Evolutionary conservation across 176 grass and related monocot genomes (phyloP).

Genomic region (Lolium perenne): DNA sequence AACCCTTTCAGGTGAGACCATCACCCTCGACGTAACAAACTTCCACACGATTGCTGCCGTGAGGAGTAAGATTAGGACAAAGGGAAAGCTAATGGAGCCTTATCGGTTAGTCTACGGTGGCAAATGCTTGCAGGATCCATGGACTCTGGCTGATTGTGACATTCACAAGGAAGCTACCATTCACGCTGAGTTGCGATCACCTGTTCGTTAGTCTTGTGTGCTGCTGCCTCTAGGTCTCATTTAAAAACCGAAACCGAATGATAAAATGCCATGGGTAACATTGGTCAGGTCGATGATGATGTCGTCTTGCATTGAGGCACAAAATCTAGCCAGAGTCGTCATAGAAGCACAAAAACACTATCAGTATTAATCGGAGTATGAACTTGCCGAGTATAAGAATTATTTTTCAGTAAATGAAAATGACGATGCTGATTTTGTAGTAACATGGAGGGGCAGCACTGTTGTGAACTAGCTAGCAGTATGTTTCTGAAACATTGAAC

Average conservation of each 20-base stretch:
- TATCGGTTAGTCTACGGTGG: not conserved
- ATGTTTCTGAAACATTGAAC: no score
- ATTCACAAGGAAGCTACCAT: slow-evolving; percentile 4
- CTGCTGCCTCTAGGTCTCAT: not conserved
- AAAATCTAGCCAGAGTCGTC: not conserved
- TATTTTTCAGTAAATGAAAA: not conserved
- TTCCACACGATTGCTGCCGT: not conserved
- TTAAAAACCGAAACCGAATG: not conserved
- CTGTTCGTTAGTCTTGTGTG: not conserved
- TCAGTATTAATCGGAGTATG: no score
- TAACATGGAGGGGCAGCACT: not conserved
- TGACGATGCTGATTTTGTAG: not conserved
- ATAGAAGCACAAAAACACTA: not conserved
- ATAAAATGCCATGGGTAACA: not conserved
- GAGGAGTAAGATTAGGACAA: not conserved
- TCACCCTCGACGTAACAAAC: not conserved
- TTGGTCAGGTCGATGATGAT: not conserved
- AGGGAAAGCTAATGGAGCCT: not conserved
- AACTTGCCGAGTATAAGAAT: not conserved
- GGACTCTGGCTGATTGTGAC: not conserved
- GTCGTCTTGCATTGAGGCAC: not conserved
- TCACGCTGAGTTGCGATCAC: not conserved
- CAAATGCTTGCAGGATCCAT: slow-evolving; percentile 7
- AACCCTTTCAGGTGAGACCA: not conserved
- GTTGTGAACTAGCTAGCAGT: not conserved